These are phyloP conservation scores for Gnaphalium uliginosum DNA, from an alignment of 129 eudicot genomes.

Conservation along the genomic window DNA sequence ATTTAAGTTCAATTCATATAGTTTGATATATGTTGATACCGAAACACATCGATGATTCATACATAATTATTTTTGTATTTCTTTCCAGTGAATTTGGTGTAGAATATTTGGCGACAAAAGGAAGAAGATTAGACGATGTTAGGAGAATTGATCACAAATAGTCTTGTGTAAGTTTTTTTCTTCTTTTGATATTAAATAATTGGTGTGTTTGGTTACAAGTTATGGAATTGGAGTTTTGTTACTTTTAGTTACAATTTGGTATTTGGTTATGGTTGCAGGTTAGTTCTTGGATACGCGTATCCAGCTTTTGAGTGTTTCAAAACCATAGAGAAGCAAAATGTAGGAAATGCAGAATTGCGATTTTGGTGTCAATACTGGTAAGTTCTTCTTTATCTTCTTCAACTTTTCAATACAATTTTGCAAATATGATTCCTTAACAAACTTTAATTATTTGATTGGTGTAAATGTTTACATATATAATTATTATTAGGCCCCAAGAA, in stretches of 20 bases:
- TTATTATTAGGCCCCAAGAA: constrained; percentile 6
- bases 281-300: constrained; percentile 79
- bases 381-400: not conserved
- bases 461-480: not conserved
- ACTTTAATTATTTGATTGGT: not conserved
- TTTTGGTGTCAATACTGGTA: constrained; percentile 99
- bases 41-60: not conserved
- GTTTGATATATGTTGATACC: not conserved
- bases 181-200: not conserved
- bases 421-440: not conserved
- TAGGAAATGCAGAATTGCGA: constrained; percentile 72
- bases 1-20: not conserved
- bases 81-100: constrained; percentile 14
- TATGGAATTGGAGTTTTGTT: not conserved
- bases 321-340: constrained; percentile 71
- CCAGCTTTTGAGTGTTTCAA: constrained; percentile 95
- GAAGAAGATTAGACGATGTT: constrained; percentile 47
- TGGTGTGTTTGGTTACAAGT: constrained; percentile 15
- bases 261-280: constrained; percentile 43
- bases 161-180: constrained; percentile 60
- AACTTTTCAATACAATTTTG: not conserved
- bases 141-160: constrained; percentile 61
- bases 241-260: not conserved
- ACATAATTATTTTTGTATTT: not conserved
- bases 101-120: constrained; percentile 23